Evolutionary conservation across 75 land plant species (phyloP).

Genomic region (Larix kaempferi): DNA sequence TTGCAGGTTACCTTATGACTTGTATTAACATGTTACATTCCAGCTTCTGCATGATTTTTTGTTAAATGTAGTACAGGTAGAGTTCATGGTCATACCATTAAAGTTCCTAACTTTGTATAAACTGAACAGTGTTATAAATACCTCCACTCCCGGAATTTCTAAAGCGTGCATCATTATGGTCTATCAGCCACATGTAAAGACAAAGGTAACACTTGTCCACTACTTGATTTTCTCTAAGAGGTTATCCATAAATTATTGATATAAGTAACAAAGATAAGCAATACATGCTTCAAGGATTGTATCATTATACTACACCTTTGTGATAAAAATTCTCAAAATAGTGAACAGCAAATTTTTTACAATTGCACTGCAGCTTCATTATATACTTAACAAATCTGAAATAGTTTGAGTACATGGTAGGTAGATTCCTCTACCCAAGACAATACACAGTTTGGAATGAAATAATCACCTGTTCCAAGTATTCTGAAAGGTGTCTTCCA

Average conservation of each 20-base stretch:
- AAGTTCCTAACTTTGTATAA: background rate
- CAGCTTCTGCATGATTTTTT: no score
- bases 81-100: no score
- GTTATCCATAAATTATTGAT: background rate
- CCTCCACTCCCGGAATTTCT: background rate
- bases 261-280: background rate
- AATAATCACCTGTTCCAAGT: conserved; percentile 61
- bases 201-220: no score
- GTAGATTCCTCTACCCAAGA: background rate
- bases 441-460: background rate
- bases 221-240: background rate
- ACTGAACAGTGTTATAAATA: background rate
- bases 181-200: no score
- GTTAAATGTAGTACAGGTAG: no score
- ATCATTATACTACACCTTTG: background rate
- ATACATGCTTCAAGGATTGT: background rate
- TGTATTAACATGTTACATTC: no score
- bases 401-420: background rate
- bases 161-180: background rate
- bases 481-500: conserved; percentile 71
- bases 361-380: background rate
- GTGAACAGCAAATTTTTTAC: background rate
- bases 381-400: background rate
- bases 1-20: no score
- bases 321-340: background rate